Conservation (phyloP, 2,329 filamentous ascomycete species). For the Microdochium bolleyi region DNA sequence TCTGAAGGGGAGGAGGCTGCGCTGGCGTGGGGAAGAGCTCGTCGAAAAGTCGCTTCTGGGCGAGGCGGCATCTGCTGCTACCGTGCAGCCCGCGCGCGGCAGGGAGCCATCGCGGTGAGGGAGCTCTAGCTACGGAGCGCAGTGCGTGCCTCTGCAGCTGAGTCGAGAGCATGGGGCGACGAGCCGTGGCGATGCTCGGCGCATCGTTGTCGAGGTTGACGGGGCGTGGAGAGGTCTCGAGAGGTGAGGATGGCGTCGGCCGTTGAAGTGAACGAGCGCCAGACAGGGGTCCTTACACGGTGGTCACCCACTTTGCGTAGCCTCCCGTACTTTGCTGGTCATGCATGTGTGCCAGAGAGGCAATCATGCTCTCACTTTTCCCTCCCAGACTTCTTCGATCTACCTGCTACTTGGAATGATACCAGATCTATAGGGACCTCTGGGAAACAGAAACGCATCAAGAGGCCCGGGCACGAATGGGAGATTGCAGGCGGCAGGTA, state of each 20-base stretch:
- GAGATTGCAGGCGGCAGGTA: too few species aligned
- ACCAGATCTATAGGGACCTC: too few species aligned
- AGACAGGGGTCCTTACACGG: too few species aligned
- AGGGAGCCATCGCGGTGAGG: neutral
- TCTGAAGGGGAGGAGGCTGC: conserved; percentile 13
- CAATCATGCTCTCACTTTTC: too few species aligned
- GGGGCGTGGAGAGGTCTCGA: conserved; percentile 1
- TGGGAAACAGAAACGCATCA: too few species aligned
- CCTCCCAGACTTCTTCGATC: too few species aligned
- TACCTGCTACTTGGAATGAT: too few species aligned
- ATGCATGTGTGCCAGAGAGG: too few species aligned
- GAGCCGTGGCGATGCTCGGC: conserved; percentile 11
- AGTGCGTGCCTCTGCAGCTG: conserved; percentile 19
- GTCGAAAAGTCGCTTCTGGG: conserved; percentile 25
- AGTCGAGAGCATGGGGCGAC: conserved; percentile 23
- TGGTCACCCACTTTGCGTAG: too few species aligned
- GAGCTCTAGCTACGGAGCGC: conserved; percentile 18
- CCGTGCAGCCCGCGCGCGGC: conserved; percentile 6
- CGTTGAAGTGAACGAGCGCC: neutral
- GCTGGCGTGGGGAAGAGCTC: conserved; percentile 48
- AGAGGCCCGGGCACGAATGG: too few species aligned
- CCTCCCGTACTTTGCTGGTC: too few species aligned
- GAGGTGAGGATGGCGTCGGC: neutral
- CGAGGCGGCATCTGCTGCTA: conserved; percentile 6
- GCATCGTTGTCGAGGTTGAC: conserved; percentile 12